Conservation (phyloP, 2,329 filamentous ascomycete species). For the Fusarium irregulare region DNA sequence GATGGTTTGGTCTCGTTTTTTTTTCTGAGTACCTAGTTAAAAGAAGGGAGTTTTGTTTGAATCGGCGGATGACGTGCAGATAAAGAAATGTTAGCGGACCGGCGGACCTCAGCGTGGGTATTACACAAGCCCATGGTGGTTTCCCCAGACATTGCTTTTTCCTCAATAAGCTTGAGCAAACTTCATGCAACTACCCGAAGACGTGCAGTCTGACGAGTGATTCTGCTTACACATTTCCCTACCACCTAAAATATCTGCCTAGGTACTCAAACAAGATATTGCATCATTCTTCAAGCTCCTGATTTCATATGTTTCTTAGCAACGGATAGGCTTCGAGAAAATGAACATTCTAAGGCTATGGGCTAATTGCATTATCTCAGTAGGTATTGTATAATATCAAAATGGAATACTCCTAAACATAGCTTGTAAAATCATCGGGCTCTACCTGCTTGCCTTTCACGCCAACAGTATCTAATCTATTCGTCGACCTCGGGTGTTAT, state of each 20-base stretch:
- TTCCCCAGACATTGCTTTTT: not conserved
- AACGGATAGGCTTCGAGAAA: not conserved
- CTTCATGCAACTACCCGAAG: not conserved
- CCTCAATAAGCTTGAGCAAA: not conserved
- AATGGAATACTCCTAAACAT: not conserved
- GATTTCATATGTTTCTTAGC: not conserved
- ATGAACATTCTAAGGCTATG: not conserved
- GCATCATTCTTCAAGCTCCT: not conserved
- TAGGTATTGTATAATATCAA: not conserved
- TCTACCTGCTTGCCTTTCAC: not conserved
- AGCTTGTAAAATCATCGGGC: not conserved
- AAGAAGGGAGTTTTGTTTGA: not conserved
- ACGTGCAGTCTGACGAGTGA: not conserved
- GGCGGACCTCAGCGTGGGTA: not conserved
- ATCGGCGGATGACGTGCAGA: slow-evolving; percentile 11
- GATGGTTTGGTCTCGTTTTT: not conserved
- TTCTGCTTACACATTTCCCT: not conserved
- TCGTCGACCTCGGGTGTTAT: slow-evolving; percentile 62
- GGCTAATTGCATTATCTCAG: not conserved
- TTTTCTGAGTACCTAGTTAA: not conserved
- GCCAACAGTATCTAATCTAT: slow-evolving; percentile 35
- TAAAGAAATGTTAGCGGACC: not conserved
- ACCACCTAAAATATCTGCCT: not conserved
- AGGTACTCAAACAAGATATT: not conserved
- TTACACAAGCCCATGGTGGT: not conserved